phyloP scores from a whole-genome alignment of 2,329 filamentous ascomycete species.

The Venturia carpophila region DNA sequence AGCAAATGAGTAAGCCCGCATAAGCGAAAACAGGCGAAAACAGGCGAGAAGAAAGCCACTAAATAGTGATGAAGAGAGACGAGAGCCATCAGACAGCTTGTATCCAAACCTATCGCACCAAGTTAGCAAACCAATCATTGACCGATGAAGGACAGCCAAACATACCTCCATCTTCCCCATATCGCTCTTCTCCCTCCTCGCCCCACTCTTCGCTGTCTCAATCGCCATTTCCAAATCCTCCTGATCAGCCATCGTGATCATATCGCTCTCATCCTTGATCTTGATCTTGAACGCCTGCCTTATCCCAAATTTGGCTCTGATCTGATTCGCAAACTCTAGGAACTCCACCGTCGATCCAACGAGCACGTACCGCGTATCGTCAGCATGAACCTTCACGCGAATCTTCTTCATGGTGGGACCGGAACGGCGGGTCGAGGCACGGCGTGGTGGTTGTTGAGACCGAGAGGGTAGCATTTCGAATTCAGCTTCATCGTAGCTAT shows the following conservation, averaged over 20 bases:
- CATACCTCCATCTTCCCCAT: conserved; percentile 88
- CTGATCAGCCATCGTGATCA: conserved; percentile 96
- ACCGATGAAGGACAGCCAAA: not conserved
- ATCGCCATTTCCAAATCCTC: conserved; percentile 91
- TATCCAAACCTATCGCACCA: conserved; percentile 15
- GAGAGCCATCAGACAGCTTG: conserved; percentile 11
- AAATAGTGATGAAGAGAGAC: not conserved
- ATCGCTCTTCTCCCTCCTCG: conserved; percentile 65
- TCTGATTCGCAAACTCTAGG: conserved; percentile 65
- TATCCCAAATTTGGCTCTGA: conserved; percentile 81
- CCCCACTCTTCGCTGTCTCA: conserved; percentile 57
- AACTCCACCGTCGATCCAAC: conserved; percentile 66
- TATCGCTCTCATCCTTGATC: conserved; percentile 80
- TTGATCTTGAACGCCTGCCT: conserved; percentile 78
- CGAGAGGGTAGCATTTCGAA: conserved; percentile 53
- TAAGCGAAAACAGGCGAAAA: not conserved
- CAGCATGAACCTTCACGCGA: conserved; percentile 80
- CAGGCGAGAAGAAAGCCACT: not conserved
- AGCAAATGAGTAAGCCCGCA: too few species aligned
- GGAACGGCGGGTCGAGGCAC: conserved; percentile 38
- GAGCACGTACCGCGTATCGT: conserved; percentile 89
- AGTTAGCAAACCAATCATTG: conserved; percentile 5
- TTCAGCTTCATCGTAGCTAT: conserved; percentile 63
- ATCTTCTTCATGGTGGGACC: conserved; percentile 64
- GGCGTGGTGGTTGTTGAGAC: conserved; percentile 26